Conservation (phyloP, 1,284 basidiomycete genomes). For the Malassezia japonica region DNA sequence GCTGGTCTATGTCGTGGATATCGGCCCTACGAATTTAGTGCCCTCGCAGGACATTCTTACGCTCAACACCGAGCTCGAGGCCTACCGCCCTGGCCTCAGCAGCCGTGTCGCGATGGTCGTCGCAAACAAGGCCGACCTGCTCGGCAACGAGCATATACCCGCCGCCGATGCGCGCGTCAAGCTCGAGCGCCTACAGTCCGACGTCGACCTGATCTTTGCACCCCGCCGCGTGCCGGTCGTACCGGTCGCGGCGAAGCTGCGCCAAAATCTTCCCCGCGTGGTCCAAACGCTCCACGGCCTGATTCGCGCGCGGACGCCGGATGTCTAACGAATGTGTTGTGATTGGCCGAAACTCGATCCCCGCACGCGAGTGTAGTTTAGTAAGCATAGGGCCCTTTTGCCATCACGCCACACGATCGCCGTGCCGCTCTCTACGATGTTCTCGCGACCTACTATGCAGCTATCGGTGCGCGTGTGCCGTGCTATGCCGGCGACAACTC, state of each 20-base stretch:
- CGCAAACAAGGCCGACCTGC: slow-evolving; percentile 79
- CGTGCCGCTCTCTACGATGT: too few species aligned
- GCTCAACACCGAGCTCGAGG: slow-evolving; percentile 70
- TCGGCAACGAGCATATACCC: neutral
- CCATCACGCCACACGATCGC: too few species aligned
- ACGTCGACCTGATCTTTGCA: slow-evolving; percentile 11
- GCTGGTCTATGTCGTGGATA: slow-evolving; percentile 83
- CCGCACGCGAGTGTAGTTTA: too few species aligned
- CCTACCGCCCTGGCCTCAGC: slow-evolving; percentile 68
- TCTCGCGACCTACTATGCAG: too few species aligned
- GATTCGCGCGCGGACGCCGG: neutral
- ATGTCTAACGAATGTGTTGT: too few species aligned
- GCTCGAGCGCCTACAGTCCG: slow-evolving; percentile 5
- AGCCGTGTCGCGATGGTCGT: slow-evolving; percentile 57
- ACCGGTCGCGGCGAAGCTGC: slow-evolving; percentile 7
- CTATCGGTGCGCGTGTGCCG: too few species aligned
- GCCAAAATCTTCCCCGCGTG: slow-evolving; percentile 9
- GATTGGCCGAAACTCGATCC: too few species aligned
- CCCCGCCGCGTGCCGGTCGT: slow-evolving; percentile 7
- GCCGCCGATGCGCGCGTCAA: slow-evolving; percentile 6
- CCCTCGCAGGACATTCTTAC: slow-evolving; percentile 63
- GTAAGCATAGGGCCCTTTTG: neutral
- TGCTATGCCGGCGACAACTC: too few species aligned
- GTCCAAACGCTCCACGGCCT: slow-evolving; percentile 1
- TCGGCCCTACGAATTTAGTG: slow-evolving; percentile 54